phyloP scores from a whole-genome alignment of 208 protist species.

The Trypanosoma brucei region DNA sequence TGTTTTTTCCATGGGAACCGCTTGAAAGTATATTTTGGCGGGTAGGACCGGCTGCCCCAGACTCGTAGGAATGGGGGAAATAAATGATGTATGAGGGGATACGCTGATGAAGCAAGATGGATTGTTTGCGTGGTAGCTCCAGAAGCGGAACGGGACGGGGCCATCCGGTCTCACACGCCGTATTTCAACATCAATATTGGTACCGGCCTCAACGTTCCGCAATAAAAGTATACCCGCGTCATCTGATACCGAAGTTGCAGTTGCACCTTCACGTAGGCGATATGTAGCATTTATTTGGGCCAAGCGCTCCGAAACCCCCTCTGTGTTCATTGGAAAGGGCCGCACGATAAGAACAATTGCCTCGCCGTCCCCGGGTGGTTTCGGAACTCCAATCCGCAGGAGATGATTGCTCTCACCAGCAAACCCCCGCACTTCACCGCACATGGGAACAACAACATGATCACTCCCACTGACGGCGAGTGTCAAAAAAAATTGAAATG shows the following conservation, averaged over 20 bases:
- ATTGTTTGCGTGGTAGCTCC: conserved; percentile 67
- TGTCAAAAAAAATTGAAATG: neutral
- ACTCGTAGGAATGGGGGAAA: conserved; percentile 40
- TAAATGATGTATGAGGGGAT: conserved; percentile 41
- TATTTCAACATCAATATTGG: conserved; percentile 58
- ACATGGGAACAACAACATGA: conserved; percentile 30
- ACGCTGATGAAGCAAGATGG: conserved; percentile 63
- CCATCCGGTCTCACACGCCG: conserved; percentile 38
- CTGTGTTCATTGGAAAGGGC: conserved; percentile 36
- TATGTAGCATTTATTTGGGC: conserved; percentile 66
- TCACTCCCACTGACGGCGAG: neutral
- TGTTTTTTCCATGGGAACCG: conserved; percentile 23
- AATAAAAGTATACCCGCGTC: conserved; percentile 61
- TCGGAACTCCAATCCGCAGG: conserved; percentile 38
- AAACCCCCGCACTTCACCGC: conserved; percentile 63
- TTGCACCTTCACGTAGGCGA: conserved; percentile 22
- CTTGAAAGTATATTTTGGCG: conserved; percentile 54
- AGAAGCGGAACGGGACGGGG: conserved; percentile 75
- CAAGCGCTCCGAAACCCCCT: conserved; percentile 30
- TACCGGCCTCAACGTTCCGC: conserved; percentile 33
- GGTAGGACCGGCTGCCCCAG: conserved; percentile 2
- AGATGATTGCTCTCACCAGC: conserved; percentile 63
- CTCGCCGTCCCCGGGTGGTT: conserved; percentile 27
- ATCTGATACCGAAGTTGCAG: conserved; percentile 31
- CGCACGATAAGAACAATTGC: conserved; percentile 58